Evolutionary conservation across 2,329 filamentous ascomycete genomes (phyloP).

Genomic region (Paraphoma chrysanthemicola): DNA sequence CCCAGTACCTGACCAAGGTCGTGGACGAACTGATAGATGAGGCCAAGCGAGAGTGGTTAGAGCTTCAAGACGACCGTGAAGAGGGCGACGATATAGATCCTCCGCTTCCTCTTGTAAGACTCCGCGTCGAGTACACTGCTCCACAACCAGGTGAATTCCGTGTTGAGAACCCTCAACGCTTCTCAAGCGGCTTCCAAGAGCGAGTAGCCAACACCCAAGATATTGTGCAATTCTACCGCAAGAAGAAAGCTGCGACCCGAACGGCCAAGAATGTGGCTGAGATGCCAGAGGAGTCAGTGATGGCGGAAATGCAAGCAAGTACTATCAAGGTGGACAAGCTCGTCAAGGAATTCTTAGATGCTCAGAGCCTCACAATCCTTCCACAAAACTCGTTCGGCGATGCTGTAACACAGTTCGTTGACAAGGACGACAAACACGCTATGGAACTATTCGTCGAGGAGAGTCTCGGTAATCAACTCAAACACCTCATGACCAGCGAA

Average conservation of each 20-base stretch:
- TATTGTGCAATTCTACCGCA: constrained; percentile 90
- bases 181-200: constrained; percentile 90
- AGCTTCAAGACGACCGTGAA: constrained; percentile 66
- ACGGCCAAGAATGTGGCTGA: constrained; percentile 58
- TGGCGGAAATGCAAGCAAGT: constrained; percentile 70
- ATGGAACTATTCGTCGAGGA: constrained; percentile 65
- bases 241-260: constrained; percentile 68
- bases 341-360: constrained; percentile 84
- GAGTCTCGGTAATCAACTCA: constrained; percentile 52
- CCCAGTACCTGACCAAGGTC: constrained; percentile 74
- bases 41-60: constrained; percentile 80
- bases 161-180: constrained; percentile 92
- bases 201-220: constrained; percentile 94
- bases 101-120: constrained; percentile 82
- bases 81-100: constrained; percentile 64
- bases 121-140: constrained; percentile 89
- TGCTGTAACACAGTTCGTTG: constrained; percentile 89
- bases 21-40: constrained; percentile 88
- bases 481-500: constrained; percentile 62
- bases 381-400: constrained; percentile 93
- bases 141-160: constrained; percentile 87
- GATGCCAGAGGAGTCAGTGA: constrained; percentile 68
- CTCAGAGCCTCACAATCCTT: constrained; percentile 89
- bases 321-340: constrained; percentile 86
- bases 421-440: constrained; percentile 93